These are phyloP conservation scores for Tripterygium wilfordii DNA, from an alignment of 177 flowering plant genomes.

Conservation along the genomic window DNA sequence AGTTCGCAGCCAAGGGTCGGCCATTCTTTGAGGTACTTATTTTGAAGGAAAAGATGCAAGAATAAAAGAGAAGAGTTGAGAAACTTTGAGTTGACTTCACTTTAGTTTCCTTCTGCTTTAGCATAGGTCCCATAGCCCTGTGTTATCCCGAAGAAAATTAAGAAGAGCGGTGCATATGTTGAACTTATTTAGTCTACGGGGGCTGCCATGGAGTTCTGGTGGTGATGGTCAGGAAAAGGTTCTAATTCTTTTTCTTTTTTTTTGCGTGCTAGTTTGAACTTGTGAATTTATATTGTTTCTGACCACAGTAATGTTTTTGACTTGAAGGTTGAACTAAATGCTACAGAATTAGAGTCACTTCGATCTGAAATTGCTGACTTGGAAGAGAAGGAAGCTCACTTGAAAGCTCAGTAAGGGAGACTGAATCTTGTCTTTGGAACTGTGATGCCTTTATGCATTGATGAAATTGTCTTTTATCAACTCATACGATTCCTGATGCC, in stretches of 20 bases:
- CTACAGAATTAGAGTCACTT: constrained; percentile 74
- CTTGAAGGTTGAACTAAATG: constrained; percentile 64
- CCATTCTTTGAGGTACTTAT: constrained; percentile 31
- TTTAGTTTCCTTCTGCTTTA: constrained; percentile 19
- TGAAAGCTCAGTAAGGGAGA: constrained; percentile 75
- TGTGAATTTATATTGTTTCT: constrained; percentile 1
- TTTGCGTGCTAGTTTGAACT: not conserved
- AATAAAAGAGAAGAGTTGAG: not conserved
- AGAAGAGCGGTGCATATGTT: constrained; percentile 56
- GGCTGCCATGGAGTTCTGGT: constrained; percentile 59
- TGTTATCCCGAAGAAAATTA: constrained; percentile 40
- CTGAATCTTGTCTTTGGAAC: not conserved
- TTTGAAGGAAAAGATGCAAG: not conserved
- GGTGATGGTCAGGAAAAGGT: constrained; percentile 62
- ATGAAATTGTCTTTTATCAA: no score
- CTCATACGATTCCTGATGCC: no score
- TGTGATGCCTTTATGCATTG: not conserved
- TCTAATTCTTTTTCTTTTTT: not conserved
- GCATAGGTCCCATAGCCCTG: constrained; percentile 37
- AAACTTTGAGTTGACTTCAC: constrained; percentile 2
- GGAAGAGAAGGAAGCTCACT: constrained; percentile 84
- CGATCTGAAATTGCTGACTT: constrained; percentile 64
- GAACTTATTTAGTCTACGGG: constrained; percentile 54
- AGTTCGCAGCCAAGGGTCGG: constrained; percentile 22
- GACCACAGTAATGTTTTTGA: constrained; percentile 5